Evolutionary conservation across 2,329 filamentous ascomycete species (phyloP).

Genomic region (Mycosphaerella arachidis): DNA sequence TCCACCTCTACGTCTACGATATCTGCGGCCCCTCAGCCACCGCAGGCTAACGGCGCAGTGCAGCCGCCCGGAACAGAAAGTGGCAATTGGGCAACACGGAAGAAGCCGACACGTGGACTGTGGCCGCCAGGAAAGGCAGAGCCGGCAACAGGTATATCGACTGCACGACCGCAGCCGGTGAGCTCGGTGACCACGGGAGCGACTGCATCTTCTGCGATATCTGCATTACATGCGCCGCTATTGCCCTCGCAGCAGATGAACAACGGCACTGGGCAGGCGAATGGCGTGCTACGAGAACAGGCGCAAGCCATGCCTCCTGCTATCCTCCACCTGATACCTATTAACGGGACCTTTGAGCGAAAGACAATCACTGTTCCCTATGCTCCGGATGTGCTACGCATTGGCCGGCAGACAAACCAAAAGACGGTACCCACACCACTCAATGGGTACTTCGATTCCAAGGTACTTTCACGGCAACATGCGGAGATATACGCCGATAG

Average conservation of each 20-base stretch:
- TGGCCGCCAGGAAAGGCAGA: slow-evolving; percentile 65
- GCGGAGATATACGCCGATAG: slow-evolving; percentile 91
- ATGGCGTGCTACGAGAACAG: slow-evolving; percentile 49
- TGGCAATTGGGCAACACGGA: slow-evolving; percentile 42
- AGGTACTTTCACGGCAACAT: slow-evolving; percentile 92
- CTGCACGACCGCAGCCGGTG: slow-evolving; percentile 58
- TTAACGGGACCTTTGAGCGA: slow-evolving; percentile 94
- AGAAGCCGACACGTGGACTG: slow-evolving; percentile 52
- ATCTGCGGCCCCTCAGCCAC: slow-evolving; percentile 53
- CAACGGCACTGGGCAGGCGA: slow-evolving; percentile 56
- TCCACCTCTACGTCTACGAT: slow-evolving; percentile 68
- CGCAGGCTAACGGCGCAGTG: slow-evolving; percentile 50
- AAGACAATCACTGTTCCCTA: slow-evolving; percentile 94
- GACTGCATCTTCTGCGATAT: slow-evolving; percentile 58
- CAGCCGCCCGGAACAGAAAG: slow-evolving; percentile 39
- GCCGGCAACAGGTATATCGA: slow-evolving; percentile 59
- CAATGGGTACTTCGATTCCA: slow-evolving; percentile 97
- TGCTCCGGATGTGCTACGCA: slow-evolving; percentile 86
- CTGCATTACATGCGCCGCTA: slow-evolving; percentile 59
- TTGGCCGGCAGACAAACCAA: slow-evolving; percentile 93
- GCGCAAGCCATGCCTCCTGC: slow-evolving; percentile 59
- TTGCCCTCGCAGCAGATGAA: slow-evolving; percentile 65
- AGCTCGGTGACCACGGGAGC: slow-evolving; percentile 55
- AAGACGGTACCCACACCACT: slow-evolving; percentile 86
- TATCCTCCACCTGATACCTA: slow-evolving; percentile 77